These are phyloP conservation scores for Scheffersomyces spartinae DNA, from an alignment of 805 yeast genomes.

Conservation along the genomic window DNA sequence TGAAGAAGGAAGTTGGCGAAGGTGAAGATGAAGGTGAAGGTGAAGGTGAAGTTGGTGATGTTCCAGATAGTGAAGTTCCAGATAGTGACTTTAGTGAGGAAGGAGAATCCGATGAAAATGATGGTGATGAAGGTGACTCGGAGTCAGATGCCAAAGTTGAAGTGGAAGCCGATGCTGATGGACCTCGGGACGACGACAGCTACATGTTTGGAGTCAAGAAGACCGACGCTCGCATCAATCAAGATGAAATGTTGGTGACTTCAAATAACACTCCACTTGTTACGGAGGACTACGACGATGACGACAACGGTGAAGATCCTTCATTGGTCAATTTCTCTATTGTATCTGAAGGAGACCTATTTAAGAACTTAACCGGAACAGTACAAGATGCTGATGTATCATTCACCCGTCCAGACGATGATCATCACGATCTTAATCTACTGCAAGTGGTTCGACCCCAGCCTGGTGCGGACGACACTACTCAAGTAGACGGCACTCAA, in stretches of 20 bases:
- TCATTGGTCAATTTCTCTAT: too few relatives aligned
- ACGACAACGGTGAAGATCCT: slow-evolving; percentile 10
- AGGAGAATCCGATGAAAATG: slow-evolving; percentile 10
- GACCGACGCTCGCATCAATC: too few relatives aligned
- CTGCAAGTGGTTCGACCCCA: too few relatives aligned
- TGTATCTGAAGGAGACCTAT: too few relatives aligned
- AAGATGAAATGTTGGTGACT: too few relatives aligned
- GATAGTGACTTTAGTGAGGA: slow-evolving; percentile 10
- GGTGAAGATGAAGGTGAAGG: slow-evolving; percentile 5
- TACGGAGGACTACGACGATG: slow-evolving; percentile 10
- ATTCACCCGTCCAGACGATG: too few relatives aligned
- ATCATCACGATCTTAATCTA: too few relatives aligned
- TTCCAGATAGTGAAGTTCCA: slow-evolving; percentile 12
- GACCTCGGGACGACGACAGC: slow-evolving; percentile 7
- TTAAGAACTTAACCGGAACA: too few relatives aligned
- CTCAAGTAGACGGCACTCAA: slow-evolving; percentile 6
- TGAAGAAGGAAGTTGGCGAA: slow-evolving; percentile 10
- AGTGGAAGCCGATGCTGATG: slow-evolving; percentile 7
- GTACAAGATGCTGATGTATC: too few relatives aligned
- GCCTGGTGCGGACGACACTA: too few relatives aligned
- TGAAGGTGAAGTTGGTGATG: slow-evolving; percentile 7
- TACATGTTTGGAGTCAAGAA: slow-evolving; percentile 9
- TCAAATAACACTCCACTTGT: too few relatives aligned
- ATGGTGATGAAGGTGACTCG: slow-evolving; percentile 10
- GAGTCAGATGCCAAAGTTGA: slow-evolving; percentile 12